Evolutionary conservation across 352 stramenopile genomes (phyloP), one percentile per base, ranked within the genome.

Genomic region (Globisporangium carolinianum): DNA sequence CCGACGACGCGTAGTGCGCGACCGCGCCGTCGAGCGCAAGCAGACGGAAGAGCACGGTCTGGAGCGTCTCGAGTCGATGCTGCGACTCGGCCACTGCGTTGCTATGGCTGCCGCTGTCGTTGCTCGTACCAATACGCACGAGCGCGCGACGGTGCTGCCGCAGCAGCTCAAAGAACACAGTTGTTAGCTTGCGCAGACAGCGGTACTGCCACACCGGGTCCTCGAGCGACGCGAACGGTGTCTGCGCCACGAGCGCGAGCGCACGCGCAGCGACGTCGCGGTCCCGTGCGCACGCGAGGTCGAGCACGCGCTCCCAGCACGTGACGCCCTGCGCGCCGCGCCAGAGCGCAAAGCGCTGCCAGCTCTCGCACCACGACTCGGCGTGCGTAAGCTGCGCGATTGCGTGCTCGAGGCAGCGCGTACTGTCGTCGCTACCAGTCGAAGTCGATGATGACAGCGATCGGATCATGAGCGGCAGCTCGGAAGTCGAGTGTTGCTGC

Each of bases 131-230:
- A 10, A 5, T 45, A 10, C 14, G 41, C 32, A 87, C 73, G 10
- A 85, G 45, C 8, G 74, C 61, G 12, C 62, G 42, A 38, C 78
- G 72, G 56, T 85, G 86, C 15, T 80, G 74, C 0, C 63, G 65
- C 15, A 94, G 49, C 4, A 76, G 47, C n/a, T 69, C 70, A 55
- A 88, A 89, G 60, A 81, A 94, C 2, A 76, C 67, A 1, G 43
- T 53, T 5, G 66, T 72, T 15, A 91, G 60, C 43, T 89, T 88
- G 18, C 71, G 70, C 15, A 92, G 42, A 46, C 78, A 90, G 8
- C 72, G 76, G 53, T 89, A 90, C 49, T 92, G 84, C 79, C 84
- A 90, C 9, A 65, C 47, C 0, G 84, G 79, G 54, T 92, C 73
- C 57, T 94, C 82, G 0, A 94, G 67, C 38, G 75, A 79, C 46